phyloP scores from a whole-genome alignment of 331 rosid genomes.

The Pyrus hybrid region DNA sequence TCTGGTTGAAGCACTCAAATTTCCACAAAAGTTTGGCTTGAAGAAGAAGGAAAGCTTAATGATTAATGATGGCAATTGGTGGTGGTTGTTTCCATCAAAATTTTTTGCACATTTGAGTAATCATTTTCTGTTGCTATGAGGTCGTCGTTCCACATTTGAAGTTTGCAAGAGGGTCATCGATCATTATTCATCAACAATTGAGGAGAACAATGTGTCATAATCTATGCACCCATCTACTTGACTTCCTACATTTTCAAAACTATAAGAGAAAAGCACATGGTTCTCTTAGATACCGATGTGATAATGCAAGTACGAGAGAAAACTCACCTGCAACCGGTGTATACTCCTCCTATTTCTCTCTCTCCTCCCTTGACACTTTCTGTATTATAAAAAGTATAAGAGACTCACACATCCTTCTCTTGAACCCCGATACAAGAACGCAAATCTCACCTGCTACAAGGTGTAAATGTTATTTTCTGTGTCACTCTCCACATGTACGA shows the following conservation, averaged over 20 bases:
- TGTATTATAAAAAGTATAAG: too few relatives aligned
- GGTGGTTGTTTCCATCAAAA: not conserved
- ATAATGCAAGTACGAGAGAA: not conserved
- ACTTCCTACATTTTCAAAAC: not conserved
- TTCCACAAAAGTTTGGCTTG: not conserved
- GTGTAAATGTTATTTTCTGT: too few relatives aligned
- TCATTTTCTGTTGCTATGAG: not conserved
- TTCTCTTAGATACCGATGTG: not conserved
- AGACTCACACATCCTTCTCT: not conserved
- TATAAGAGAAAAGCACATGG: conserved; percentile 1
- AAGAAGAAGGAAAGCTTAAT: not conserved
- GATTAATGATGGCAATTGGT: not conserved
- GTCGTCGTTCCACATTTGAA: conserved; percentile 1
- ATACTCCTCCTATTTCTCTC: too few relatives aligned
- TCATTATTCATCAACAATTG: not conserved
- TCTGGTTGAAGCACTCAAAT: not conserved
- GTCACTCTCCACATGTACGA: not conserved
- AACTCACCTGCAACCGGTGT: not conserved
- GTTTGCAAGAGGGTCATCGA: not conserved
- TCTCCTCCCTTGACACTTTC: too few relatives aligned
- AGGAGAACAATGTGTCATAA: not conserved
- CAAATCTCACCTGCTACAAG: not conserved
- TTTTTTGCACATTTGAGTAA: not conserved
- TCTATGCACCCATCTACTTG: not conserved
- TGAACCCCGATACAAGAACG: not conserved